Base-by-base conservation (phyloP, 208 protist species). In the Novymonas esmeraldas region DNA sequence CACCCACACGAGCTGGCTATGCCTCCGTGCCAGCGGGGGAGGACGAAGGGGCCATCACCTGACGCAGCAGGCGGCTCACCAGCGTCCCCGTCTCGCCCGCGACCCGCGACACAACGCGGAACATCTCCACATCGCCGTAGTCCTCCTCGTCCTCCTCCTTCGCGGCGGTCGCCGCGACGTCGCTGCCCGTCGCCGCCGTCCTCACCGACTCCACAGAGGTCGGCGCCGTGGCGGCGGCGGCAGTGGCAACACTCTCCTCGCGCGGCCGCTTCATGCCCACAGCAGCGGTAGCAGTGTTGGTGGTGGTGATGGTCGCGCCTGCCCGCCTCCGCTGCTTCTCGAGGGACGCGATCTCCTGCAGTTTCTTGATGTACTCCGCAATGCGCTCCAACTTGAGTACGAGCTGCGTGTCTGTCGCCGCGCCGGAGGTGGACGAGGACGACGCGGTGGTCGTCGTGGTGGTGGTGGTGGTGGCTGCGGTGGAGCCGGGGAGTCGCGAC, bases 321-420 rank as follows among this genome's bases (percentile, higher is more conserved):
- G 44, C 50, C 14, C 24, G 18, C 46, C 65, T 70, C 52, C 57
- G 72, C 22, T 64, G 48, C 24, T 63, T 50, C 33, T 84, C 76
- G 3, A 90, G 63, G 1, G 70, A 54, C 26, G 78, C 84, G n/a
- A 95, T 90, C 60, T 95, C 87, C n/a, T 80, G 81, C 29, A 96
- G 61, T 55, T 96, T 96, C 36, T 85, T 82, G 41, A 96, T 93
- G 63, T 94, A 93, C 49, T 91, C 90, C 31, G 85, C 82, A 42
- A 96, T 82, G 5, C 90, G 90, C 41, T 96, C 81, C 29, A 96
- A 90, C 72, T 96, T 93, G 0, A 92, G 73, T n/a, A 82, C 58
- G 29, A 96, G 70, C 76, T 90, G 90, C 36, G 77, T 64, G 52
- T 96, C 87, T 0, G 70, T 71, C n/a, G n/a, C n/a, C n/a, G n/a